These are phyloP conservation scores for Geotrichum bryndzae DNA, from an alignment of 1,139 yeast species.

Conservation along the genomic window DNA sequence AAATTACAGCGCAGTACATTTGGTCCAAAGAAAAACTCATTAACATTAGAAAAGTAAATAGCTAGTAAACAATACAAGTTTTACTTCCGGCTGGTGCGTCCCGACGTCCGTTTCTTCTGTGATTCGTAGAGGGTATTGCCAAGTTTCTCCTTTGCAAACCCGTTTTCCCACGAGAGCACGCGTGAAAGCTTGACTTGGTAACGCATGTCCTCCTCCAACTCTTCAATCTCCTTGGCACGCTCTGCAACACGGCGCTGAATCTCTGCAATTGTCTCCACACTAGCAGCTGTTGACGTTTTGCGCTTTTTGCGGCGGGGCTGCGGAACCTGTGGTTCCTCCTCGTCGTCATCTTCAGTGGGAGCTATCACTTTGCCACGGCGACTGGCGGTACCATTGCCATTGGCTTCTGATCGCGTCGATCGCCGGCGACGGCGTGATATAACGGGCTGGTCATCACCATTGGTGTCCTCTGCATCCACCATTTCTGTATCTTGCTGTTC, in stretches of 20 bases:
- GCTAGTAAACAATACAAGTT: not conserved
- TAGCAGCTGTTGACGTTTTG: not conserved
- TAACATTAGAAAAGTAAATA: not conserved
- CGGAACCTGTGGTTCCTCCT: not conserved
- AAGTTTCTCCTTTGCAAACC: slow-evolving; percentile 14
- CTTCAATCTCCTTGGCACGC: not conserved
- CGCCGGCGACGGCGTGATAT: slow-evolving; percentile 5
- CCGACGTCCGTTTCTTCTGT: slow-evolving; percentile 1
- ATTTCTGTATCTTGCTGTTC: slow-evolving; percentile 16
- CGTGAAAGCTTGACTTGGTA: slow-evolving; percentile 13
- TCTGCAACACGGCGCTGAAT: not conserved
- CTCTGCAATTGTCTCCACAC: not conserved
- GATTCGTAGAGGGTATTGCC: slow-evolving; percentile 6
- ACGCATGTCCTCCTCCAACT: not conserved
- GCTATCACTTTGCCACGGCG: not conserved
- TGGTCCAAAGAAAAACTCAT: not conserved
- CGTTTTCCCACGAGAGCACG: slow-evolving; percentile 18
- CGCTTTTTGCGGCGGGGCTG: slow-evolving; percentile 9
- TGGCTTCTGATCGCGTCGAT: slow-evolving; percentile 1
- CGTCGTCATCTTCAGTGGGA: slow-evolving; percentile 7
- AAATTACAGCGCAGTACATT: not conserved
- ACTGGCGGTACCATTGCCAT: not conserved
- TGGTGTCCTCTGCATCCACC: slow-evolving; percentile 13
- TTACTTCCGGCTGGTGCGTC: not conserved
- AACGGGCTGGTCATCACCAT: slow-evolving; percentile 6